phyloP scores from a whole-genome alignment of 805 yeast species.

The Lachancea meyersii region DNA sequence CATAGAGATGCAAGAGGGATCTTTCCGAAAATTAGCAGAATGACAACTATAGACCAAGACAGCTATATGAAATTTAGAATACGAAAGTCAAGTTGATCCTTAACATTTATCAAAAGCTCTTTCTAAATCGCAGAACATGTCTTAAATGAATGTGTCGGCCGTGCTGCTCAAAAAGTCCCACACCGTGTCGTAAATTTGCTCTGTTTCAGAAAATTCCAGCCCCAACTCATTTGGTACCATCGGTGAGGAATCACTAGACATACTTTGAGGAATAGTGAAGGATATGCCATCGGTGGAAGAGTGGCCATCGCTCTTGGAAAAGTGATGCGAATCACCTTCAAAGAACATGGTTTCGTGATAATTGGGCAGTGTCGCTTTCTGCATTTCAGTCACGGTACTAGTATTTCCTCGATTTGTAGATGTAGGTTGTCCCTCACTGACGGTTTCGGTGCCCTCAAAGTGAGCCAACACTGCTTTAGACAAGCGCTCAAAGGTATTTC shows the following conservation, averaged over 20 bases:
- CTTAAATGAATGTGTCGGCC: constrained; percentile 28
- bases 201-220: neutral
- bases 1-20: no score
- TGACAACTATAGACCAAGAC: no score
- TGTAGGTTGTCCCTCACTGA: no score
- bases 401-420: no score
- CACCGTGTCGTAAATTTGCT: constrained; percentile 5
- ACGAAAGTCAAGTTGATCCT: no score
- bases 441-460: constrained; percentile 7
- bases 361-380: no score
- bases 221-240: no score
- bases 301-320: neutral
- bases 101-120: constrained; percentile 10
- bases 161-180: constrained; percentile 32
- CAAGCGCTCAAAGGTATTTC: constrained; percentile 29
- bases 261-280: constrained; percentile 5
- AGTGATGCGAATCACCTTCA: neutral
- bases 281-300: constrained; percentile 10
- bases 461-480: constrained; percentile 17
- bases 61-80: no score
- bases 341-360: neutral
- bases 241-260: constrained; percentile 7
- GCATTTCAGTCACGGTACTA: no score
- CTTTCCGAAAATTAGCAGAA: no score
- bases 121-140: constrained; percentile 30